These are phyloP conservation scores for Skeletonema costatum DNA, from an alignment of 108 stramenopile species.

Conservation along the genomic window DNA sequence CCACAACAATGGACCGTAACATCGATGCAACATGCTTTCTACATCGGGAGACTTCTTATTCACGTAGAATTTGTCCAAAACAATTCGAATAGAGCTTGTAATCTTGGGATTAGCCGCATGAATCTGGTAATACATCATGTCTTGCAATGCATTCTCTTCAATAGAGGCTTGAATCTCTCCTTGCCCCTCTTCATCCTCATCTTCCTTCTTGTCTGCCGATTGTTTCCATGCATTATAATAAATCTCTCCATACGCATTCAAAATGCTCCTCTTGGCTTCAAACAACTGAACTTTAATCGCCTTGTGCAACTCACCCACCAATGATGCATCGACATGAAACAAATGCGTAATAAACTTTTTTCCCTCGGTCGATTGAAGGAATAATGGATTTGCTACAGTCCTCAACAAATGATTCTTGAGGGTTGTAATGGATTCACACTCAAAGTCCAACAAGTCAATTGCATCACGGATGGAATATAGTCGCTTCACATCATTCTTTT, in stretches of 20 bases:
- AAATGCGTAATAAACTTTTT: slow-evolving; percentile 75
- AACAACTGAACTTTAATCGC: slow-evolving; percentile 70
- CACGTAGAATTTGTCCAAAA: slow-evolving; percentile 74
- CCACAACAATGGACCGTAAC: slow-evolving; percentile 95
- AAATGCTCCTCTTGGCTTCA: slow-evolving; percentile 56
- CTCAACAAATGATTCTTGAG: slow-evolving; percentile 64
- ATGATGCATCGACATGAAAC: slow-evolving; percentile 64
- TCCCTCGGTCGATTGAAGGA: slow-evolving; percentile 69
- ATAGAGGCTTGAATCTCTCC: slow-evolving; percentile 55
- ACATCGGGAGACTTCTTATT: slow-evolving; percentile 81
- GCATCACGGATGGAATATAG: slow-evolving; percentile 75
- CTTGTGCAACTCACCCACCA: slow-evolving; percentile 72
- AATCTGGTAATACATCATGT: slow-evolving; percentile 74
- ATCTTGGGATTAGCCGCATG: slow-evolving; percentile 54
- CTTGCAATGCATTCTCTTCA: slow-evolving; percentile 87
- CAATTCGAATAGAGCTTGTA: slow-evolving; percentile 41
- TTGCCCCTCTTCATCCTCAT: slow-evolving; percentile 4
- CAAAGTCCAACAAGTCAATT: slow-evolving; percentile 82
- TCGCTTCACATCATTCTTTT: slow-evolving; percentile 80
- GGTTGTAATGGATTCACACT: slow-evolving; percentile 71
- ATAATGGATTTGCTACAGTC: slow-evolving; percentile 73
- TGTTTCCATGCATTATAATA: slow-evolving; percentile 88
- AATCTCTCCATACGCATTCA: slow-evolving; percentile 84
- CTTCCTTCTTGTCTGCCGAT: slow-evolving; percentile 19
- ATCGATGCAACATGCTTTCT: slow-evolving; percentile 77